Base-by-base conservation (phyloP, 2,329 filamentous ascomycete species). In the Microcyclospora pomicola region DNA sequence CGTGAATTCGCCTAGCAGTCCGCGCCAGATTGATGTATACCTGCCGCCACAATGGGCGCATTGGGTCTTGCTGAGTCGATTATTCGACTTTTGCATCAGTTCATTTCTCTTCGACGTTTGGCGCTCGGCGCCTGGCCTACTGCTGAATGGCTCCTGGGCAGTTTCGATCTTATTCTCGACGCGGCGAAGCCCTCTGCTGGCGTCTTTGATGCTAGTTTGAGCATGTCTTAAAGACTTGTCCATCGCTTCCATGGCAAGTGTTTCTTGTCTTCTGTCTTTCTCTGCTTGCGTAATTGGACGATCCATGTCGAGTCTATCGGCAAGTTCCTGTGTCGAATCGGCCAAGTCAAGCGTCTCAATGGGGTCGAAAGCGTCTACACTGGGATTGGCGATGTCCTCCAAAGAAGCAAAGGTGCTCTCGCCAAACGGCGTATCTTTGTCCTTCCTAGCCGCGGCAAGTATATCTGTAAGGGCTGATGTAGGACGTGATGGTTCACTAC, bases 341-440 rank as follows among this genome's bases (percentile, higher is more conserved):
- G 24, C 40, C 6, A 47, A 36, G 12, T 52, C 48, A 4, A 44
- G 36, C 7, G 43, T 47, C 32, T 50, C 16, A 6, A 42, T 49
- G 3, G 49, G 38, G 49, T 50, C 51, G 6, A 40, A 46, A 5
- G 43, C 36, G n/a, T 53, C 50, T 9, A 43, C 28, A 19, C 48
- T 39, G 1, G 53, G 55, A 13, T 54, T 45, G 10, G 65, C 56
- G 10, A 69, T 58, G 28, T 65, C 61, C 47, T 68, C 63, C 6
- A 69, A 52, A 3, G 64, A 67, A 33, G 65, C 59, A 32, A 68
- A 60, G 3, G 66, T 69, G 13, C 61, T 63, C 24, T 69, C 66
- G 28, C 65, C 65, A 30, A 60, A 58, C 27, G 53, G 48, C 11
- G 41, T 35, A 13, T 59, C 54, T 11, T 48, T 42, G 9, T 49